A percentile compares a stretch with the other conserved stretches of the same genome.
Conservation (phyloP, 345 rosid genomes). For the Arabis hirsuta region DNA sequence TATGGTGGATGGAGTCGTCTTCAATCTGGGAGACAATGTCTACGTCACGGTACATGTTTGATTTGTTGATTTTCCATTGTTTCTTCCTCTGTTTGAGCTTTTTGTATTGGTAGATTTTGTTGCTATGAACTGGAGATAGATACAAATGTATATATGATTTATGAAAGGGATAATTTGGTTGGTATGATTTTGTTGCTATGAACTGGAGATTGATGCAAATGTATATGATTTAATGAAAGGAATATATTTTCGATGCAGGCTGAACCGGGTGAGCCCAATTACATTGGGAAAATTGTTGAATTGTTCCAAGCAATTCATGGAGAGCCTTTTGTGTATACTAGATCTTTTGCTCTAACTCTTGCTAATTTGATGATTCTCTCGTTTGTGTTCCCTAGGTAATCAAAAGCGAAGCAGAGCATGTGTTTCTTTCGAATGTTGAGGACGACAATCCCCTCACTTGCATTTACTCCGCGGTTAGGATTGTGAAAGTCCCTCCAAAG, state of each 20-base stretch:
- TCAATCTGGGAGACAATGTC: slow-evolving; percentile 43
- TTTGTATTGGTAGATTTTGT: neutral
- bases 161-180: too few species aligned
- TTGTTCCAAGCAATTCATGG: slow-evolving; percentile 40
- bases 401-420: slow-evolving; percentile 12
- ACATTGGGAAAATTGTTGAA: slow-evolving; percentile 49
- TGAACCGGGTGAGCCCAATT: slow-evolving; percentile 43
- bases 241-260: neutral
- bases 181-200: too few species aligned
- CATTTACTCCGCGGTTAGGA: slow-evolving; percentile 33
- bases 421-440: slow-evolving; percentile 49
- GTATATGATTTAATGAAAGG: too few species aligned
- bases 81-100: neutral
- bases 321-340: slow-evolving; percentile 8
- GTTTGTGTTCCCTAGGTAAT: slow-evolving; percentile 42
- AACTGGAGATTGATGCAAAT: too few species aligned
- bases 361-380: neutral
- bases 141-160: neutral
- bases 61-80: neutral
- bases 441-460: slow-evolving; percentile 55
- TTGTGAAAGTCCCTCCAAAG: slow-evolving; percentile 42
- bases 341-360: neutral
- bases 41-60: slow-evolving; percentile 39
- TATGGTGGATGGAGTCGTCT: slow-evolving; percentile 38
- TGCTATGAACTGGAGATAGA: neutral